Conservation (phyloP, 345 rosid genomes). For the Gossypium sturtianum region DNA sequence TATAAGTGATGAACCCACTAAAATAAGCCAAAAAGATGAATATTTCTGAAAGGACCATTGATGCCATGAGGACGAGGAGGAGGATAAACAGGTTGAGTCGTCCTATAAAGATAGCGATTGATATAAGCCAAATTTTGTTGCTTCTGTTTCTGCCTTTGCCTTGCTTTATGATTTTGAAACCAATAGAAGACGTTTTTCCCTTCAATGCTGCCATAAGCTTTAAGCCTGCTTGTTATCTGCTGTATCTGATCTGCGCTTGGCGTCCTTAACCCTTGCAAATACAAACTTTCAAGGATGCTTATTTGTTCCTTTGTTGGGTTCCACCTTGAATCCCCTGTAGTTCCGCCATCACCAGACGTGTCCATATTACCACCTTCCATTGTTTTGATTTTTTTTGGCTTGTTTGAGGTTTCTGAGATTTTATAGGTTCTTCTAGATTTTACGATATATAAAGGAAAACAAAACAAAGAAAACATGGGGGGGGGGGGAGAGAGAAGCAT, state of each 20-base stretch:
- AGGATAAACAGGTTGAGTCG: constrained; percentile 27
- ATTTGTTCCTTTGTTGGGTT: constrained; percentile 92
- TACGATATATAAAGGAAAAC: neutral
- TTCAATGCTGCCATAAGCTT: constrained; percentile 75
- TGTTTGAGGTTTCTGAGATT: neutral
- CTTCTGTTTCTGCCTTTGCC: constrained; percentile 88
- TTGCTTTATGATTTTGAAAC: constrained; percentile 97
- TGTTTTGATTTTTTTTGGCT: too few species aligned
- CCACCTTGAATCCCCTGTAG: constrained; percentile 58
- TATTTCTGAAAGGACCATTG: constrained; percentile 33
- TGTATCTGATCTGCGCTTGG: constrained; percentile 91
- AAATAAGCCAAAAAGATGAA: neutral
- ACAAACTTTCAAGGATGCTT: constrained; percentile 57
- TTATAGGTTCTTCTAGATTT: too few species aligned
- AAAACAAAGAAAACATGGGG: constrained; percentile 7
- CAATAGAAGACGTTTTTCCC: constrained; percentile 98
- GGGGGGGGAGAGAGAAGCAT: constrained; percentile 41
- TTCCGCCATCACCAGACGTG: constrained; percentile 16
- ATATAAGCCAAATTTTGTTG: constrained; percentile 57
- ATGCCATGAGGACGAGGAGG: constrained; percentile 33
- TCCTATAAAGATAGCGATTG: constrained; percentile 43
- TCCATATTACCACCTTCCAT: constrained; percentile 22
- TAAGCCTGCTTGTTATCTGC: constrained; percentile 69
- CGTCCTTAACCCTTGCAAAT: constrained; percentile 73
- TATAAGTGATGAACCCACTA: neutral